Evolutionary conservation across 768 basidiomycete species (phyloP).

Genomic region (Albatrellus ellisii): DNA sequence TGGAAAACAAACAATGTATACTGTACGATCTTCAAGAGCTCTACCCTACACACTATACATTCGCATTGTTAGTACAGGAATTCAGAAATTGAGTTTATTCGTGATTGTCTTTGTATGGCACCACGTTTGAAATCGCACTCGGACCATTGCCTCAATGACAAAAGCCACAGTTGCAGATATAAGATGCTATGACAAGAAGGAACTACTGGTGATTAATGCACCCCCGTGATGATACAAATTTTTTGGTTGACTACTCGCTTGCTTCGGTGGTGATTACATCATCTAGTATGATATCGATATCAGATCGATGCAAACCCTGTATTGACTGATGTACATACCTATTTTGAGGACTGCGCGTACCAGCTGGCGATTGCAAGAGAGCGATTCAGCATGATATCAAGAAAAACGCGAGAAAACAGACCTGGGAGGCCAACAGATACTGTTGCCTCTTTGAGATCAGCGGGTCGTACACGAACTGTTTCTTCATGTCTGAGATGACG

Average conservation of each 20-base stretch:
- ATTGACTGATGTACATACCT: slow-evolving; percentile 31
- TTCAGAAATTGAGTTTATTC: no score
- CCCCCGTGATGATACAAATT: slow-evolving; percentile 6
- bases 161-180: no score
- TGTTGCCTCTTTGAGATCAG: slow-evolving; percentile 96
- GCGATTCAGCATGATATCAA: not conserved
- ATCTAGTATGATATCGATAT: slow-evolving; percentile 28
- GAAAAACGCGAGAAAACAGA: slow-evolving; percentile 21
- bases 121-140: no score
- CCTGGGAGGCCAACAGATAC: slow-evolving; percentile 93
- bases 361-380: slow-evolving; percentile 31
- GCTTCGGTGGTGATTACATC: slow-evolving; percentile 67
- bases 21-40: no score
- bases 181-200: no score
- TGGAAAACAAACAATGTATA: no score
- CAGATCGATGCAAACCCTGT: not conserved
- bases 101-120: no score
- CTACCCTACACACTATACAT: no score
- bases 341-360: slow-evolving; percentile 84
- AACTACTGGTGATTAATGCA: no score
- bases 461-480: slow-evolving; percentile 94
- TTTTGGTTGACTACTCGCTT: slow-evolving; percentile 32
- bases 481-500: slow-evolving; percentile 73
- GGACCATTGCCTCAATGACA: no score
- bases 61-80: no score